Base-by-base conservation (phyloP, 2,329 filamentous ascomycete species). In the Talaromyces sp. region DNA sequence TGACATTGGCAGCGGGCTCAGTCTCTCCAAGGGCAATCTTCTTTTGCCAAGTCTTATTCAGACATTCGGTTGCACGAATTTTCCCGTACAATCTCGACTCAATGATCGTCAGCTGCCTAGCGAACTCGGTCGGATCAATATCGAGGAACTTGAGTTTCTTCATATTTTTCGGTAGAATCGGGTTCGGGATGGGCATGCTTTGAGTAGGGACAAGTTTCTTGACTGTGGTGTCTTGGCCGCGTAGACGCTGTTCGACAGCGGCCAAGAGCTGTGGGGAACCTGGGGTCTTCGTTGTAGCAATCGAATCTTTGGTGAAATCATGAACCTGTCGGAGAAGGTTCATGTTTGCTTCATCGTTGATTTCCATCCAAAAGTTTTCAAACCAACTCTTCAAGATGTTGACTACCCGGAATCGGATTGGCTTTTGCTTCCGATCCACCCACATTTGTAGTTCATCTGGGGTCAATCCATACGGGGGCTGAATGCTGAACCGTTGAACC, bases 41-140 rank as follows among this genome's bases (percentile, higher is more conserved):
- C 84, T 96, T 98, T 77, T 96, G 92, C 95, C 95, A 99, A 5
- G 93, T 97, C 82, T 99, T 99, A 79, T 96, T 97, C 64, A 99
- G 81, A 74, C 94, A 98, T 76, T 99, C 95, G 0, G 92, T 95
- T 0, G 94, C 90, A 75, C 94, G 94, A 75, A 99, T 96, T 79
- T 96, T 97, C 68, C 90, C 91, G 71, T 98, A 99, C 0, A 98
- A 83, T 64, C 89, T 89, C 2, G 93, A 96, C 76, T 99, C 95
- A 66, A 98, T 96, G 66, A 99, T 95, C 0, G 95, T 99, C 65
- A 99, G 83, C 76, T 99, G 95, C 55, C 95, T 88, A n/a, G 95
- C 95, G 76, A 99, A 98, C 73, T 99, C 95, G 0, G 90, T 91
- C 0, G 92, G 88, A 72, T 99, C 95, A 68, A 99, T 97, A 73